phyloP scores from a whole-genome alignment of 345 rosid species.

The Jatropha curcas region DNA sequence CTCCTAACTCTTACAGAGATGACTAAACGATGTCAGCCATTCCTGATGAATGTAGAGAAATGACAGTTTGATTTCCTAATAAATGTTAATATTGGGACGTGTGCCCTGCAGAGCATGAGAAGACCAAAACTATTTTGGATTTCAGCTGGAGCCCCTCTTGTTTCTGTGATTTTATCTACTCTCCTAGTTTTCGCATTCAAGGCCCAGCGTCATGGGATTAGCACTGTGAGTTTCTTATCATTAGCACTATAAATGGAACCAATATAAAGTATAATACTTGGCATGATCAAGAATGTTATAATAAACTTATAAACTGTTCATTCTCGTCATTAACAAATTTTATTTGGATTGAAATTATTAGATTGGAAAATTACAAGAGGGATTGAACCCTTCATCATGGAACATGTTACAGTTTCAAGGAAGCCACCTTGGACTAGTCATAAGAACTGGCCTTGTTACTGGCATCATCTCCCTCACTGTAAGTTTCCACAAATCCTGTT shows the following conservation, averaged over 20 bases:
- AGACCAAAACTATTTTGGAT: constrained; percentile 81
- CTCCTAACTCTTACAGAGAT: too few relatives aligned
- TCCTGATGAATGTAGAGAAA: too few relatives aligned
- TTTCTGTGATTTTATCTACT: constrained; percentile 74
- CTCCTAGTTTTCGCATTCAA: constrained; percentile 71
- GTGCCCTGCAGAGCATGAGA: constrained; percentile 67
- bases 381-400: constrained; percentile 94
- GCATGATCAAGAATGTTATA: too few relatives aligned
- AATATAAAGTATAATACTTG: too few relatives aligned
- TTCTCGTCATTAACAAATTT: background rate
- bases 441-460: constrained; percentile 79
- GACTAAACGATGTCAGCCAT: too few relatives aligned
- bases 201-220: constrained; percentile 76
- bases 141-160: constrained; percentile 81
- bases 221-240: constrained; percentile 53
- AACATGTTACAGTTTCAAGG: constrained; percentile 82
- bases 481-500: constrained; percentile 9
- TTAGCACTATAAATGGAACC: too few relatives aligned
- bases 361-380: constrained; percentile 89
- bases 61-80: background rate
- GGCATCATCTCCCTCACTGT: constrained; percentile 97
- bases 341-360: constrained; percentile 13
- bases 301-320: too few relatives aligned
- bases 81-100: constrained; percentile 12
- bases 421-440: constrained; percentile 60